These are phyloP conservation scores for Fonsecaea nubica DNA, from an alignment of 2,329 filamentous ascomycete genomes.

Conservation along the genomic window DNA sequence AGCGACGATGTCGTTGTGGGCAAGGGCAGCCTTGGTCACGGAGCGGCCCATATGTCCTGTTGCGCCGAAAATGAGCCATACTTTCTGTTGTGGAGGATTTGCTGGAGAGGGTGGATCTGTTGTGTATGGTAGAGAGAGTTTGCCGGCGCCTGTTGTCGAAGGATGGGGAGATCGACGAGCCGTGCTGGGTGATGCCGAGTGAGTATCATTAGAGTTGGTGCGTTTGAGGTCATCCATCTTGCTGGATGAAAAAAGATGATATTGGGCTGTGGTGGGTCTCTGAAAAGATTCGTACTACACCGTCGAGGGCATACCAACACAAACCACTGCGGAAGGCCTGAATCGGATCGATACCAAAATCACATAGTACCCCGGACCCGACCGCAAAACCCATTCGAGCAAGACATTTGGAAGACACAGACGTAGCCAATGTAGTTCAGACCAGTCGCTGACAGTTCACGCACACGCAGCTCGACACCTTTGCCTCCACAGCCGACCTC, in stretches of 20 bases:
- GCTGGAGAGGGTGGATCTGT: constrained; percentile 81
- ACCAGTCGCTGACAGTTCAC: background rate
- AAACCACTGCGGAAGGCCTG: background rate
- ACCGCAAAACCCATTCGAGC: background rate
- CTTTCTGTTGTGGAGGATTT: constrained; percentile 73
- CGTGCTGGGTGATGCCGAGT: constrained; percentile 10
- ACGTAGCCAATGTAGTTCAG: background rate
- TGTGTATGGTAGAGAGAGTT: constrained; percentile 74
- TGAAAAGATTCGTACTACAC: background rate
- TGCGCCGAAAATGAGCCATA: constrained; percentile 94
- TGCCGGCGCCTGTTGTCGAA: constrained; percentile 40
- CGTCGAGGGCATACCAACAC: background rate
- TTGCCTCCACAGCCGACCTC: background rate
- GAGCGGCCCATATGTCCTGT: constrained; percentile 97
- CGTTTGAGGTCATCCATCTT: constrained; percentile 25
- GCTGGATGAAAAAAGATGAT: background rate
- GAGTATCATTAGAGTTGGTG: constrained; percentile 15
- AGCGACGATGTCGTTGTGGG: constrained; percentile 80
- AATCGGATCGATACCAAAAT: background rate
- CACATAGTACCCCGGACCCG: background rate
- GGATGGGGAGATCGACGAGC: constrained; percentile 17
- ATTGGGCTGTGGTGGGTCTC: background rate
- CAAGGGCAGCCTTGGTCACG: constrained; percentile 80
- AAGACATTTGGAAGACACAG: constrained; percentile 4
- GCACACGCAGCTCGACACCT: background rate